Percentiles rank a stretch among this genome's conserved stretches.
Conservation (phyloP, 148 eudicot species). For the Diospyros lotus region DNA sequence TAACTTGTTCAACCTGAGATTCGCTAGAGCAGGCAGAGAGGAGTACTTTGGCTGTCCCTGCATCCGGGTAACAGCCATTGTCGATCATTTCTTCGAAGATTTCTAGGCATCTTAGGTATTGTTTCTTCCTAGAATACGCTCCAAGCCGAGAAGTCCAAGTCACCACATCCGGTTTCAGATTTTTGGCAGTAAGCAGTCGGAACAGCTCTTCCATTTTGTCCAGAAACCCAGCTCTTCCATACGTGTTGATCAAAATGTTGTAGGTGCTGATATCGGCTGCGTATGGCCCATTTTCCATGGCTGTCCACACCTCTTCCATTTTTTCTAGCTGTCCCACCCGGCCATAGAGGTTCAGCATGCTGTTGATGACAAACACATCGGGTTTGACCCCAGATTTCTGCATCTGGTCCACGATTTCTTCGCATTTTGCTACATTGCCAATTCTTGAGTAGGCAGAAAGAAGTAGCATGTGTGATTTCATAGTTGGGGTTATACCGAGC, state of each 20-base stretch:
- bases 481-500: conserved; percentile 65
- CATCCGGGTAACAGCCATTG: conserved; percentile 85
- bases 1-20: conserved; percentile 73
- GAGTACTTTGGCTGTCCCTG: conserved; percentile 81
- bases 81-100: conserved; percentile 88
- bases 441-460: conserved; percentile 68
- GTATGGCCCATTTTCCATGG: conserved; percentile 48
- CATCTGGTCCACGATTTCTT: conserved; percentile 65
- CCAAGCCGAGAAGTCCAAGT: conserved; percentile 93
- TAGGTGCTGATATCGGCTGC: conserved; percentile 65
- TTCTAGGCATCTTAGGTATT: conserved; percentile 56
- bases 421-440: conserved; percentile 53
- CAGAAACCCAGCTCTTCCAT: conserved; percentile 70
- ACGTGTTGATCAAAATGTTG: conserved; percentile 68
- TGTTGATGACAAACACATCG: conserved; percentile 69
- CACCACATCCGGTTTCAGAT: conserved; percentile 64
- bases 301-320: conserved; percentile 71
- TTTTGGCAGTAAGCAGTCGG: conserved; percentile 32
- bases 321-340: conserved; percentile 59
- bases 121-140: conserved; percentile 81
- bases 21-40: conserved; percentile 72
- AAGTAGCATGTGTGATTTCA: conserved; percentile 90
- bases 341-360: conserved; percentile 77
- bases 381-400: conserved; percentile 62
- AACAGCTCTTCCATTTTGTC: conserved; percentile 84